phyloP scores from a whole-genome alignment of 1,284 basidiomycete species.

The Melampsora americana region DNA sequence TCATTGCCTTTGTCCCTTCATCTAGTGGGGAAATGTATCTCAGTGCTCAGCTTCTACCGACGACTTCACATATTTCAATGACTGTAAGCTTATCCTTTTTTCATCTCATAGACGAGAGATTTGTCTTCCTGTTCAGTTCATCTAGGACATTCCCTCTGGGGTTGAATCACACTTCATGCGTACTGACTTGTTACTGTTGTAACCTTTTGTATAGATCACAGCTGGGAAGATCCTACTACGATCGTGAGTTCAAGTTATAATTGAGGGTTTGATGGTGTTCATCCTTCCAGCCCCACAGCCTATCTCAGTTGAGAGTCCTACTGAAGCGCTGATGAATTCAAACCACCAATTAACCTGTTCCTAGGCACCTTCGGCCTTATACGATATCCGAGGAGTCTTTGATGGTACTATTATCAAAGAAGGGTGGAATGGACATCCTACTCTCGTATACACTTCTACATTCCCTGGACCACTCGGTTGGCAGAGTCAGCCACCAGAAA shows the following conservation, averaged over 20 bases:
- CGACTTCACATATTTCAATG: slow-evolving; percentile 47
- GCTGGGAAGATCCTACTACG: not conserved
- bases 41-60: slow-evolving; percentile 47
- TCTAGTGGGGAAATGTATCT: slow-evolving; percentile 48
- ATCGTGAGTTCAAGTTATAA: not conserved
- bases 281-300: not conserved
- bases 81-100: slow-evolving; percentile 32
- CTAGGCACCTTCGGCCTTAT: slow-evolving; percentile 46
- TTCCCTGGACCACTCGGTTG: slow-evolving; percentile 47
- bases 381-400: slow-evolving; percentile 50
- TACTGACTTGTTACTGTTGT: not conserved
- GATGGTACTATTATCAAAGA: slow-evolving; percentile 48
- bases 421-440: slow-evolving; percentile 47
- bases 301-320: not conserved
- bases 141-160: too few species aligned
- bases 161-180: not conserved
- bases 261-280: too few species aligned
- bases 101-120: not conserved
- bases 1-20: slow-evolving; percentile 3
- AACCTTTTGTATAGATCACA: not conserved
- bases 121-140: too few species aligned
- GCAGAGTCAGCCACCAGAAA: slow-evolving; percentile 43
- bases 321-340: not conserved
- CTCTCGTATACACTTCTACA: slow-evolving; percentile 48
- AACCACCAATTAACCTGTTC: too few species aligned